phyloP scores from a whole-genome alignment of 805 yeast genomes.

The Yarrowia sp. region DNA sequence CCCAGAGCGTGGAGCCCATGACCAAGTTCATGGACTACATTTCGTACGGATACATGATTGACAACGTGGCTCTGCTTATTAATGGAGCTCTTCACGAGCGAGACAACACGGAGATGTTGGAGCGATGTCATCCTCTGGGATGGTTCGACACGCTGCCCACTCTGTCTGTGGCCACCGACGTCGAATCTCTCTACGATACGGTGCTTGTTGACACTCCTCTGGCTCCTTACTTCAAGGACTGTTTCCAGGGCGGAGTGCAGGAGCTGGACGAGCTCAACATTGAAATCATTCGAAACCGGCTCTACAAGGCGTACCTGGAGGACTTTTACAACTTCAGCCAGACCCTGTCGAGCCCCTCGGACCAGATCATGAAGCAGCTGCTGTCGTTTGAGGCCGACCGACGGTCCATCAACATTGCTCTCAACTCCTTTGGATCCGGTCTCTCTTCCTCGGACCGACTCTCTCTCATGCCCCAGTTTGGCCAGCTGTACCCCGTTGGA shows the following conservation, averaged over 20 bases:
- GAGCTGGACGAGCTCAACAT: conserved; percentile 94
- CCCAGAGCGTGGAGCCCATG: conserved; percentile 78
- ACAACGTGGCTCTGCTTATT: conserved; percentile 90
- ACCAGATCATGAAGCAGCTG: conserved; percentile 72
- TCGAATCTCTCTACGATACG: conserved; percentile 86
- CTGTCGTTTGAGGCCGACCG: conserved; percentile 92
- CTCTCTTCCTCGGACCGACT: conserved; percentile 68
- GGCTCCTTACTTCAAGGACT: conserved; percentile 92
- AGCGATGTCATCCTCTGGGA: conserved; percentile 93
- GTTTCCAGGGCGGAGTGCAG: conserved; percentile 66
- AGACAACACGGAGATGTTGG: conserved; percentile 80
- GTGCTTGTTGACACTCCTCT: conserved; percentile 95
- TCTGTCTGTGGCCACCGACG: conserved; percentile 87
- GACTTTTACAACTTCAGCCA: conserved; percentile 70
- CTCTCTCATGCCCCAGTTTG: conserved; percentile 74
- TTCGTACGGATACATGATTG: conserved; percentile 97
- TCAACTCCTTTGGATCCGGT: conserved; percentile 84
- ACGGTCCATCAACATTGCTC: conserved; percentile 83
- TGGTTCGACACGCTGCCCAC: conserved; percentile 99
- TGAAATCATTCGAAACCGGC: conserved; percentile 86
- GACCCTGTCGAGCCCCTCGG: conserved; percentile 69
- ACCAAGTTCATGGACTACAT: conserved; percentile 85
- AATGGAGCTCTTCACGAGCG: conserved; percentile 96
- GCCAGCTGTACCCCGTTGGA: conserved; percentile 70
- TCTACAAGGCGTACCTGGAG: conserved; percentile 90